Evolutionary conservation across 352 stramenopile species (phyloP).

Genomic region (Sclerospora graminicola): DNA sequence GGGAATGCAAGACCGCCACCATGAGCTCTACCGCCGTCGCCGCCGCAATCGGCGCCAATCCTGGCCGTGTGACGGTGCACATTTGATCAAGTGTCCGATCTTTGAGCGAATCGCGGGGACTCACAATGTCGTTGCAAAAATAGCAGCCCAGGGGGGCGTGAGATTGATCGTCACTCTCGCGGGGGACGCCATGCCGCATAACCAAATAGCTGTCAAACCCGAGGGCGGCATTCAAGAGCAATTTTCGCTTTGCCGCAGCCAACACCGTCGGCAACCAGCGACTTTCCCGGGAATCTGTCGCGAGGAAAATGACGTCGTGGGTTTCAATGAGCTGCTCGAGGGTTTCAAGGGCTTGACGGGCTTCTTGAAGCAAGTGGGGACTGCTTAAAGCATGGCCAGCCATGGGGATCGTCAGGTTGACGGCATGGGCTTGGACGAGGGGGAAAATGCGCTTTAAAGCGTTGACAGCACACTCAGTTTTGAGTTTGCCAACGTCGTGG

Average conservation of each 20-base stretch:
- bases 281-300: conserved; percentile 97
- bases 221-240: conserved; percentile 69
- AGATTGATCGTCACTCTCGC: conserved; percentile 3
- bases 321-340: conserved; percentile 87
- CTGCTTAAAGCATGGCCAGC: conserved; percentile 89
- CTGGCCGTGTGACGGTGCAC: conserved; percentile 98
- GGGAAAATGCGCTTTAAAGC: conserved; percentile 90
- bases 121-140: conserved; percentile 99
- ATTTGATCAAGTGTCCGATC: conserved; percentile 99
- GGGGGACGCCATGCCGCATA: conserved; percentile 90
- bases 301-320: conserved; percentile 94
- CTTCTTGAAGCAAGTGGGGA: conserved; percentile 40
- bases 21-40: conserved; percentile 94
- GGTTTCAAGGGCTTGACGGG: conserved; percentile 52
- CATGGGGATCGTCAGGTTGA: conserved; percentile 97
- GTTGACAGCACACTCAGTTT: conserved; percentile 90
- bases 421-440: conserved; percentile 77
- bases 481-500: conserved; percentile 90
- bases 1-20: conserved; percentile 92
- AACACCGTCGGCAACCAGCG: conserved; percentile 98
- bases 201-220: conserved; percentile 97
- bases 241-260: conserved; percentile 85
- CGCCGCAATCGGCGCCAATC: conserved; percentile 88
- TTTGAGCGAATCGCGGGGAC: conserved; percentile 93
- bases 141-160: conserved; percentile 89